A percentile compares a stretch with the other conserved stretches of the same genome.
phyloP scores from a whole-genome alignment of 2,329 filamentous ascomycete genomes.

The Aaosphaeria pasadenensis region DNA sequence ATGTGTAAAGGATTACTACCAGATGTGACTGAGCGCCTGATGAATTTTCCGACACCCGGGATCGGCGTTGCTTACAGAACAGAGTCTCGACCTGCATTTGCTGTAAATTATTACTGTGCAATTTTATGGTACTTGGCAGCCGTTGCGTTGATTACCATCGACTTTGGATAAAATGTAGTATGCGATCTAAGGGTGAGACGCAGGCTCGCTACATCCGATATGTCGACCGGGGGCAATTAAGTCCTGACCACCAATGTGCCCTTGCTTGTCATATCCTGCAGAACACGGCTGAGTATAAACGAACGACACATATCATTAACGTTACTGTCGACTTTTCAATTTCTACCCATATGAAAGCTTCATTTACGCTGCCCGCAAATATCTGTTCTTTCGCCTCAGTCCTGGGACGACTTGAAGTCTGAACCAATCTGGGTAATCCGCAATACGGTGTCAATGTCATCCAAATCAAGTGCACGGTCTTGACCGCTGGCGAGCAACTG shows the following conservation, averaged over 20 bases:
- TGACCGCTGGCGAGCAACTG: constrained; percentile 37
- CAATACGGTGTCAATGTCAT: constrained; percentile 31
- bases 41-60: constrained; percentile 17
- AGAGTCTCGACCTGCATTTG: constrained; percentile 26
- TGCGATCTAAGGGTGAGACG: constrained; percentile 13
- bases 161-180: constrained; percentile 21
- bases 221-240: constrained; percentile 11
- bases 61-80: constrained; percentile 28
- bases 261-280: constrained; percentile 6
- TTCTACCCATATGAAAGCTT: constrained; percentile 18
- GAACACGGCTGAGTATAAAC: constrained; percentile 11
- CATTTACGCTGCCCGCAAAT: constrained; percentile 15
- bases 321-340: constrained; percentile 9
- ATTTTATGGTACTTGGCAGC: constrained; percentile 19
- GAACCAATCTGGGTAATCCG: constrained; percentile 19
- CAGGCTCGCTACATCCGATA: constrained; percentile 18
- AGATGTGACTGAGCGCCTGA: constrained; percentile 3
- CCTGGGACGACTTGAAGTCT: constrained; percentile 6
- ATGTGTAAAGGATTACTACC: constrained; percentile 1
- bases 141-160: constrained; percentile 18
- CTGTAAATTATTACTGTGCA: constrained; percentile 22
- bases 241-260: constrained; percentile 14
- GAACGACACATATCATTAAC: constrained; percentile 10
- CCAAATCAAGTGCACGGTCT: constrained; percentile 15
- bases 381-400: constrained; percentile 11